Evolutionary conservation across 2,329 filamentous ascomycete species (phyloP), one percentile per base, ranked within the genome.

Genomic region (Cordyceps cicadae): DNA sequence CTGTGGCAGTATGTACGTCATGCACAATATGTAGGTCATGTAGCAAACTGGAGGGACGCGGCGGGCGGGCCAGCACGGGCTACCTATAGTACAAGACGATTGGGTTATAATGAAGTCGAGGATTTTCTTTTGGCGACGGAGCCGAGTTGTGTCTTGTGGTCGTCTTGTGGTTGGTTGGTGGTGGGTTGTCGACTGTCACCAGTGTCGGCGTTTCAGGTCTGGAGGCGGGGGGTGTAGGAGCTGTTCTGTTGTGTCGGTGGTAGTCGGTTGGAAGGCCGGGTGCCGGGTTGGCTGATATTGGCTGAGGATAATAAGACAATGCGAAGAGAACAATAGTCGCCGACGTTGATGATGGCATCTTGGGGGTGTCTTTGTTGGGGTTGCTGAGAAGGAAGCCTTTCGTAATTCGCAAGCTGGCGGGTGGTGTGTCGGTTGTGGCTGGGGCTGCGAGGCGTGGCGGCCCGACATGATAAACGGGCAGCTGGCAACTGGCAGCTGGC

Each of bases 151-250:
- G 52, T 24, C 3, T 2, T 51, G 29, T 29, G 8, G 39, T n/a
- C 19, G 39, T 54, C 37, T 43, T 29, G 17, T 39, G 17, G 34
- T n/a, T 39, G 17, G 34, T n/a, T 29, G 11, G 45, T 12, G 11
- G 45, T 5, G 45, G 21, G 21, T 26, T 56, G 43, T 21, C 19
- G 54, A 48, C 43, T 48, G 54, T 48, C 43, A 26, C 54, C 48
- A 21, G 26, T 37, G 26, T 32, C n/a, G 15, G 54, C 43, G 54
- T 56, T 56, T 56, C 54, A 56, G 54, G 54, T 48, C 43, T n/a
- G 11, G n/a, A 21, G 29, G 39, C n/a, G 43, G 54, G 43, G 43
- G 43, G 43, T n/a, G 41, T 6, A n/a, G 54, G n/a, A 46, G 54
- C 17, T 29, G 53, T 15, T 3, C 29, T 29, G 53, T 15, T 3